Conservation (phyloP, 129 eudicot species). For the Glebionis coronaria region DNA sequence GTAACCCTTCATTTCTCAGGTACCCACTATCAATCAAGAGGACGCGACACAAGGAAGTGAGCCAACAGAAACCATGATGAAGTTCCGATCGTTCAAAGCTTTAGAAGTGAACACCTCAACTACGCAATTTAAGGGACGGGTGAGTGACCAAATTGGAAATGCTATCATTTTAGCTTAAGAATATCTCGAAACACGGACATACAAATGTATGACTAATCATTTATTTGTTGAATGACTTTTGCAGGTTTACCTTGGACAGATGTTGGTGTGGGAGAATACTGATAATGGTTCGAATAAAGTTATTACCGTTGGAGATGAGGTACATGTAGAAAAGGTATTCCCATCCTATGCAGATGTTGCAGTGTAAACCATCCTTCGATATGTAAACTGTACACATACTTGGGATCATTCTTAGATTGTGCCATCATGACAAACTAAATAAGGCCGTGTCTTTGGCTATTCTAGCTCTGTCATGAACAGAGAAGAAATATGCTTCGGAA, state of each 20-base stretch:
- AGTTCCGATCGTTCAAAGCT: conserved; percentile 52
- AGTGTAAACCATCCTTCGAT: conserved; percentile 14
- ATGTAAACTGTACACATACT: not conserved
- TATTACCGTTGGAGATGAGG: conserved; percentile 30
- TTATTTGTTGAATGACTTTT: conserved; percentile 14
- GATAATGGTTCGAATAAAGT: conserved; percentile 15
- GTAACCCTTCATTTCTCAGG: conserved; percentile 29
- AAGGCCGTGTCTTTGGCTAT: not conserved
- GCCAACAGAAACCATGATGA: conserved; percentile 49
- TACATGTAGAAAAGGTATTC: conserved; percentile 25
- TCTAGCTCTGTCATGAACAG: not conserved
- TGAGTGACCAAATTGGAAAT: conserved; percentile 13
- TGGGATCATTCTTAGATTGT: not conserved
- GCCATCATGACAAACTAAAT: conserved; percentile 5
- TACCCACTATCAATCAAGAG: conserved; percentile 68
- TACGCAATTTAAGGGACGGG: conserved; percentile 30
- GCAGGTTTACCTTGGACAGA: conserved; percentile 36
- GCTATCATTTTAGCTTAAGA: not conserved
- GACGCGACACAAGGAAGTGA: conserved; percentile 47
- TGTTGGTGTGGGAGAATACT: conserved; percentile 26
- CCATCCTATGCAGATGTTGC: conserved; percentile 36
- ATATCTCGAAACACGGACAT: not conserved
- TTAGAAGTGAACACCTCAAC: conserved; percentile 37
- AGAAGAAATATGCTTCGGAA: not conserved
- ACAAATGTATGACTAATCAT: not conserved